phyloP scores from a whole-genome alignment of 495 filamentous ascomycete genomes.

The Pyrenula massariospora region DNA sequence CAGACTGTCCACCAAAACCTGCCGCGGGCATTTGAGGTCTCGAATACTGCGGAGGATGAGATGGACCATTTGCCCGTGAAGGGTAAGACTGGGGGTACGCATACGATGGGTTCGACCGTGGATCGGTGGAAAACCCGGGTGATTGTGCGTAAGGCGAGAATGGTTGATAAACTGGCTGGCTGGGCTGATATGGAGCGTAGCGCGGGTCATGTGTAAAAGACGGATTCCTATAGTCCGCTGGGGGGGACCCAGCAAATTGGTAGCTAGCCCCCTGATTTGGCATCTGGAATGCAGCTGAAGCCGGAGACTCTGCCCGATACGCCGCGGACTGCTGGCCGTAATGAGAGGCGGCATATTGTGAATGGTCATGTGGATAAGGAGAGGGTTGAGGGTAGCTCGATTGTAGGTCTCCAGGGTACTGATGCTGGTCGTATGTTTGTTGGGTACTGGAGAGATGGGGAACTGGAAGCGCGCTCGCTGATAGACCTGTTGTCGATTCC shows the following conservation, averaged over 20 bases:
- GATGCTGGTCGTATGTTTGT: neutral
- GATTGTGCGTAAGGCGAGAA: slow-evolving; percentile 13
- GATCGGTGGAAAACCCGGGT: neutral
- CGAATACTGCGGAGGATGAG: neutral
- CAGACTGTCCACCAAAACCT: neutral
- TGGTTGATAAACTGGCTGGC: slow-evolving; percentile 16
- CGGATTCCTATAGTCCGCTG: neutral
- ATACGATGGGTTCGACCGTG: neutral
- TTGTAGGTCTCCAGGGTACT: neutral
- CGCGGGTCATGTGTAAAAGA: neutral
- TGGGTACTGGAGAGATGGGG: neutral
- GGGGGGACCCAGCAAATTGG: neutral
- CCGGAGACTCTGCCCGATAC: neutral
- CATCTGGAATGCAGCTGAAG: neutral
- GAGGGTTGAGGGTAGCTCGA: neutral
- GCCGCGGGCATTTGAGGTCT: neutral
- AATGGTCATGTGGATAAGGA: slow-evolving; percentile 15
- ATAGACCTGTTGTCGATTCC: neutral
- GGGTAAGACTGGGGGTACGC: neutral
- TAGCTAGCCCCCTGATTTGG: neutral
- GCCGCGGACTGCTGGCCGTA: slow-evolving; percentile 23
- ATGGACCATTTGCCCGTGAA: neutral
- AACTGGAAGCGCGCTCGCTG: neutral
- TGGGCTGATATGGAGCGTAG: slow-evolving; percentile 9
- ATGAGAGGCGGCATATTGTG: slow-evolving; percentile 22